Conservation (phyloP, 257 asterid species). For the Solanum tarapatanum region DNA sequence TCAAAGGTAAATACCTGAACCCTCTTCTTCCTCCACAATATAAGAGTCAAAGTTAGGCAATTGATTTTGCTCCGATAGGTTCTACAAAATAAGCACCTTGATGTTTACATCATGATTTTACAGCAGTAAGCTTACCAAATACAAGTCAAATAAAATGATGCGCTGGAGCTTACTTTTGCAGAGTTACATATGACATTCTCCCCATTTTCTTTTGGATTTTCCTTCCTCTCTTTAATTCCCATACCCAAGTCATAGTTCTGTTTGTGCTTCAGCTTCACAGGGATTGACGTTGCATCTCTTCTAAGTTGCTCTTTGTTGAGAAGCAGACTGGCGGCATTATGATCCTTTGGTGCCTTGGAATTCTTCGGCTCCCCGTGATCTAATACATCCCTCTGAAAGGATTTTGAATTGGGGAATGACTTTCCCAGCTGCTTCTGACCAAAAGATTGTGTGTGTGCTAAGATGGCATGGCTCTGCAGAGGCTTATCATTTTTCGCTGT, state of each 20-base stretch:
- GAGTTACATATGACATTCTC: constrained; percentile 18
- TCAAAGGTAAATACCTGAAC: constrained; percentile 54
- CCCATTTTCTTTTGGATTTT: constrained; percentile 14
- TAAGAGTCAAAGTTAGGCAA: constrained; percentile 62
- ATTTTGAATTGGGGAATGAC: constrained; percentile 10
- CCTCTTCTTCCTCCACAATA: constrained; percentile 79
- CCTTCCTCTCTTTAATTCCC: constrained; percentile 19
- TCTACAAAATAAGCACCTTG: constrained; percentile 29
- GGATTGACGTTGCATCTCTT: constrained; percentile 19
- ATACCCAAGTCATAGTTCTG: constrained; percentile 14
- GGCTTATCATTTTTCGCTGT: constrained; percentile 15
- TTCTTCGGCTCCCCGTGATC: not conserved
- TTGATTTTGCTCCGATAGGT: constrained; percentile 24
- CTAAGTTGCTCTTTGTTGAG: constrained; percentile 14
- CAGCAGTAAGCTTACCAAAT: constrained; percentile 2
- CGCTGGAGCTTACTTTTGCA: constrained; percentile 28
- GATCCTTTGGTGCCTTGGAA: constrained; percentile 16
- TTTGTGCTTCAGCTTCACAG: constrained; percentile 19
- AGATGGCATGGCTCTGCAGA: constrained; percentile 3
- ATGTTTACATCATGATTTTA: constrained; percentile 4
- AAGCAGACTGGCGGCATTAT: constrained; percentile 6
- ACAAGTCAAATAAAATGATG: not conserved
- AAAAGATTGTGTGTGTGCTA: not conserved
- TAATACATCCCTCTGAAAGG: constrained; percentile 13
- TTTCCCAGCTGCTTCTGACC: constrained; percentile 11